Evolutionary conservation across 192 early-diverging fungal species (phyloP).

Genomic region (Coemansia sp.): DNA sequence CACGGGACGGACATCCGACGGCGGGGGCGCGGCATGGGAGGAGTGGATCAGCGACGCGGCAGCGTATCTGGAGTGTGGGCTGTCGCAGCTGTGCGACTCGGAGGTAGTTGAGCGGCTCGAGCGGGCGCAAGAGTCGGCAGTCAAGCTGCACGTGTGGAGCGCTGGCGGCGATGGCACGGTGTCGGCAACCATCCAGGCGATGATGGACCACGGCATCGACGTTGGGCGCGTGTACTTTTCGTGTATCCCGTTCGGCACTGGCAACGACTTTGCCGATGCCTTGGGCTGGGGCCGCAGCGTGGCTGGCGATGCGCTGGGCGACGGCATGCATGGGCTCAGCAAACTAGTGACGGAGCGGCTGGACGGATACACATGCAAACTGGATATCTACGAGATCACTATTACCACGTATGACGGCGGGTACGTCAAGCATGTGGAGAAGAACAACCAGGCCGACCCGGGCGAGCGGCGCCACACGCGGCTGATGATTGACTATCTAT

Average conservation of each 20-base stretch:
- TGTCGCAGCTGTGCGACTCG: conserved; percentile 30
- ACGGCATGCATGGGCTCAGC: conserved; percentile 59
- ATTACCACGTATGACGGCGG: conserved; percentile 62
- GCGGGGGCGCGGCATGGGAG: conserved; percentile 26
- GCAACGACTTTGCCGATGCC: conserved; percentile 74
- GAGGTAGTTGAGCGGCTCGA: conserved; percentile 40
- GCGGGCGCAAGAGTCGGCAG: conserved; percentile 41
- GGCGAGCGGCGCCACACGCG: conserved; percentile 54
- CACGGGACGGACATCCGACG: not conserved
- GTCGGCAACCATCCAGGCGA: conserved; percentile 64
- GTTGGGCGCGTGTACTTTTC: conserved; percentile 68
- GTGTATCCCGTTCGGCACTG: conserved; percentile 75
- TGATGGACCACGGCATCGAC: conserved; percentile 63
- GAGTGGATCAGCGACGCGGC: conserved; percentile 50
- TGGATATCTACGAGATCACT: conserved; percentile 71
- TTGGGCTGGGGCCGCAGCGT: conserved; percentile 77
- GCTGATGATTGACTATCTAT: conserved; percentile 73
- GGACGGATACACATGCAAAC: conserved; percentile 61
- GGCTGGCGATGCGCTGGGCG: conserved; percentile 59
- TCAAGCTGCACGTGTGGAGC: conserved; percentile 73
- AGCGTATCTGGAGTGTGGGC: conserved; percentile 35
- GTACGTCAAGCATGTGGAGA: conserved; percentile 63
- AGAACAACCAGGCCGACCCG: conserved; percentile 41
- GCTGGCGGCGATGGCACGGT: conserved; percentile 79
- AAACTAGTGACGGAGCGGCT: conserved; percentile 59